A percentile compares a stretch with the other conserved stretches of the same genome.
These are phyloP conservation scores for Boletus reticuloceps DNA, from an alignment of 768 basidiomycete genomes.

Conservation along the genomic window DNA sequence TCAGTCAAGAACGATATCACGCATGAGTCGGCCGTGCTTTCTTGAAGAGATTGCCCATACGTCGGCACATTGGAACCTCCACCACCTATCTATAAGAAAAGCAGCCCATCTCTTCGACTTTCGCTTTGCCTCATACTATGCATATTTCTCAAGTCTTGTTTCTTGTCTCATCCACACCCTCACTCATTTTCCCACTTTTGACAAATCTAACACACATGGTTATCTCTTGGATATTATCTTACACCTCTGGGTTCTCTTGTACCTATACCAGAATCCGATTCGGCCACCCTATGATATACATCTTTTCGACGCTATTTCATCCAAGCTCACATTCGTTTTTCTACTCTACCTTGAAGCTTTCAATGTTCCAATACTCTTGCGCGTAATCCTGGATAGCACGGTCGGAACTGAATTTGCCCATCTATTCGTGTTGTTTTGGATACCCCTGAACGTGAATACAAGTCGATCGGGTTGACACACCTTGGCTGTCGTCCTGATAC, in stretches of 20 bases:
- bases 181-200: conserved; percentile 6
- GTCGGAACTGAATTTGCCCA: conserved; percentile 98
- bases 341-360: conserved; percentile 39
- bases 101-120: neutral
- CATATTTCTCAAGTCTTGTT: conserved; percentile 1
- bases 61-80: neutral
- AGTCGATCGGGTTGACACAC: conserved; percentile 45
- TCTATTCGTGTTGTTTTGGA: conserved; percentile 41
- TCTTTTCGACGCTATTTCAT: neutral
- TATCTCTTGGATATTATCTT: conserved; percentile 13
- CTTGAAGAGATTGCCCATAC: neutral
- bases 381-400: conserved; percentile 91
- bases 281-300: conserved; percentile 6
- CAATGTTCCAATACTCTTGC: conserved; percentile 82
- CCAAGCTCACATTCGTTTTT: neutral
- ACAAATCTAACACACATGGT: conserved; percentile 8
- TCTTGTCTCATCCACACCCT: conserved; percentile 2
- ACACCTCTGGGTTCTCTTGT: conserved; percentile 6
- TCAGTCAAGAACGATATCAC: neutral
- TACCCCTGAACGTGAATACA: conserved; percentile 58
- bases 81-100: too few relatives aligned
- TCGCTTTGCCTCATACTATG: neutral
- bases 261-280: conserved; percentile 8
- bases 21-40: neutral
- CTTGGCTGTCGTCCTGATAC: conserved; percentile 79